Evolutionary conservation across 257 asterid species (phyloP), one percentile per base, ranked within the genome.

Genomic region (Echium plantagineum): DNA sequence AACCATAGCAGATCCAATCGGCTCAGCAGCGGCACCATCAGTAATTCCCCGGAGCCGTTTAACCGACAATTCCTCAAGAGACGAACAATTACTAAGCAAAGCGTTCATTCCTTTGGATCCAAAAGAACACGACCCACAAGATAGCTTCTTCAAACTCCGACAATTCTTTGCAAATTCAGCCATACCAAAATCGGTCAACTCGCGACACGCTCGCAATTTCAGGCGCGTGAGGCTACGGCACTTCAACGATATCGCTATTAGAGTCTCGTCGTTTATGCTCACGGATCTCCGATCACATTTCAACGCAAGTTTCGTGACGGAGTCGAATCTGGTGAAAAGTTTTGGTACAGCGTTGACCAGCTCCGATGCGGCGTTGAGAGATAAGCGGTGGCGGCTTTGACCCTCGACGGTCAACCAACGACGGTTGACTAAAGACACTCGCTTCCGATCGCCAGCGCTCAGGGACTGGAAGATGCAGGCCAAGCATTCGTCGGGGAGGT

Each of bases 211-310:
- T 2, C 98, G 85, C 4, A 90, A 88, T 86, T 90, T 87, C 77
- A 90, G 52, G 32, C 98, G 71, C 1, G 90, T 79, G 51, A 90
- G 81, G 62, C 83, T 87, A 22, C 71, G 69, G 56, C 95, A 85
- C 59, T 65, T 74, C 21, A 70, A 66, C 13, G 96, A 85, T 57
- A 90, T 87, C 38, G 73, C 68, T 57, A 79, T 59, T 63, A 90
- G 60, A 57, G 80, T 81, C 2, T 79, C 90, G 59, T 90, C 98
- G 30, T 69, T 61, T 17, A 90, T 82, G 70, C 95, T 83, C 5
- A 75, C 74, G 57, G 96, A 87, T 85, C 90, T 82, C 69, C 98
- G 96, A 68, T 90, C 96, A 58, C 96, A 85, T 81, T 87, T 87
- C 6, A 90, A 75, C 9, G 85, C 95, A 7, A 90, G 90, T 71